A percentile compares a stretch with the other conserved stretches of the same genome.
Conservation (phyloP, 2,329 filamentous ascomycete genomes). For the Alternaria sp. region DNA sequence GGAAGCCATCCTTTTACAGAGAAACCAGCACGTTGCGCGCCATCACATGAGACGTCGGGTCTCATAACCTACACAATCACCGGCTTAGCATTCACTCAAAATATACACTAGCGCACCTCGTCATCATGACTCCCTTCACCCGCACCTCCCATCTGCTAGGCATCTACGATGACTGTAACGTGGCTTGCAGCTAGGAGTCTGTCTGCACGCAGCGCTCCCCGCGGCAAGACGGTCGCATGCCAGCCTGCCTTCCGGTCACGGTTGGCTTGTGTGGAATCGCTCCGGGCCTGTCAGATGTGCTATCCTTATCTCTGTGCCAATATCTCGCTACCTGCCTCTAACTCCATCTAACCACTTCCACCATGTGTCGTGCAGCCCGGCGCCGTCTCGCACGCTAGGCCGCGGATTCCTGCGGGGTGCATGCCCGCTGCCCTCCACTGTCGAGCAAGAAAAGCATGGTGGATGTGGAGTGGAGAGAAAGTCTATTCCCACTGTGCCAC, state of each 20-base stretch:
- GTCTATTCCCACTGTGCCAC: constrained; percentile 1
- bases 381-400: constrained; percentile 1
- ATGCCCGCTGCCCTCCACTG: constrained; percentile 8
- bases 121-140: background rate
- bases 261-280: background rate
- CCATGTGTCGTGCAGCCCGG: constrained; percentile 6
- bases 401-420: constrained; percentile 24
- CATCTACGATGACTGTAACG: constrained; percentile 1
- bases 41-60: background rate
- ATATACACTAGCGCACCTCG: background rate
- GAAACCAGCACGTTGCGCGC: background rate
- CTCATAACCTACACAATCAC: background rate
- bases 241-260: background rate
- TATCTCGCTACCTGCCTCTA: constrained; percentile 1
- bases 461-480: constrained; percentile 2
- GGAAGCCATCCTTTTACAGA: constrained; percentile 1
- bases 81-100: background rate
- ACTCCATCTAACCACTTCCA: constrained; percentile 1
- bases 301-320: constrained; percentile 13
- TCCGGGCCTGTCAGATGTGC: constrained; percentile 9
- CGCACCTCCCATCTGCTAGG: background rate
- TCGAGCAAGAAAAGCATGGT: background rate
- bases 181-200: background rate
- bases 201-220: background rate
- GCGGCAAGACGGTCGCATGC: background rate